Conservation (phyloP, 2,329 filamentous ascomycete genomes). For the Calcarisporium arbuscula region DNA sequence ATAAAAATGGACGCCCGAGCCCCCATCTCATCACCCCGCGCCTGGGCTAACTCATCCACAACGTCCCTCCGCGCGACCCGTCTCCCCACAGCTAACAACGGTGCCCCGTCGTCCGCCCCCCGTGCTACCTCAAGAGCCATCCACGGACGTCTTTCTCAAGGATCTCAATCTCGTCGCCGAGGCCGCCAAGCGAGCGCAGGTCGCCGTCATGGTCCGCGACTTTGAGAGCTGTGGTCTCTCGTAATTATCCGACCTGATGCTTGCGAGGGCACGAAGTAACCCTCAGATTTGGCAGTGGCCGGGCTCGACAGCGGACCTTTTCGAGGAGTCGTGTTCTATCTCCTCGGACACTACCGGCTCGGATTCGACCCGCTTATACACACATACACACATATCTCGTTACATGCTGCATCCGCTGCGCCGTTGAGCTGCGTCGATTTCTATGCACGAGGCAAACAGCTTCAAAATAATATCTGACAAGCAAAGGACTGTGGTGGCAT, state of each 20-base stretch:
- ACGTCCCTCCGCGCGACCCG: conserved; percentile 13
- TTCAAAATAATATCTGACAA: too few species aligned
- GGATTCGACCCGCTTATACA: too few species aligned
- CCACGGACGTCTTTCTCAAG: conserved; percentile 59
- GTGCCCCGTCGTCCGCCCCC: conserved; percentile 20
- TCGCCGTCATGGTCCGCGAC: conserved; percentile 82
- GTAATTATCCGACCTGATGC: neutral
- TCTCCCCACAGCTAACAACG: conserved; percentile 10
- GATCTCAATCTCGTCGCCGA: conserved; percentile 85
- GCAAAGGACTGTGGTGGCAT: too few species aligned
- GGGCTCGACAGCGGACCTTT: too few species aligned
- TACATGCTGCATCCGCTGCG: too few species aligned
- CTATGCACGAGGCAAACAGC: too few species aligned
- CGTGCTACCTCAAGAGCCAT: conserved; percentile 27
- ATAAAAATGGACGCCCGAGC: too few species aligned
- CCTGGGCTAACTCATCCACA: conserved; percentile 5
- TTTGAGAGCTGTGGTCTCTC: conserved; percentile 65
- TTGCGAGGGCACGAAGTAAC: neutral
- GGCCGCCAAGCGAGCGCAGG: conserved; percentile 86
- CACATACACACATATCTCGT: too few species aligned
- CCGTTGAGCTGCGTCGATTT: too few species aligned
- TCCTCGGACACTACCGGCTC: too few species aligned
- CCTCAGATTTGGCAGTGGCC: conserved; percentile 2
- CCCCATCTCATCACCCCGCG: conserved; percentile 4
- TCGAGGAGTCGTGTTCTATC: too few species aligned